Evolutionary conservation across 169 alveolate genomes (phyloP).

Genomic region (Plasmodium gaboni): DNA sequence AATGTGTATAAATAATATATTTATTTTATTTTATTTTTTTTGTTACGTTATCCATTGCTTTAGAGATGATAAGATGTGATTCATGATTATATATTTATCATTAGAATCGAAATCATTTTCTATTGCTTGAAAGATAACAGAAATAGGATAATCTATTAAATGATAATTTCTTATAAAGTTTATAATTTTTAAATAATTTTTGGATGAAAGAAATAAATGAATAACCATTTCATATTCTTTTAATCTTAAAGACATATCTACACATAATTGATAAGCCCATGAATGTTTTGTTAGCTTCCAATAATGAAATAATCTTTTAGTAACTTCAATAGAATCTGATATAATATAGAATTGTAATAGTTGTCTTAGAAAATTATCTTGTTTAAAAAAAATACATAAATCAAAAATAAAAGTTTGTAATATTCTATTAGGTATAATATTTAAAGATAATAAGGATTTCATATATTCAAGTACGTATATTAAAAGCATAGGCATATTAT

Average conservation of each 20-base stretch:
- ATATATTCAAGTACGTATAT: slow-evolving; percentile 60
- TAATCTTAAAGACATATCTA: slow-evolving; percentile 67
- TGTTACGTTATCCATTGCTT: slow-evolving; percentile 41
- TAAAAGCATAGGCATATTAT: slow-evolving; percentile 31
- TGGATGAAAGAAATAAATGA: slow-evolving; percentile 43
- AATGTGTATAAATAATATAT: neutral
- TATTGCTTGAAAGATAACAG: slow-evolving; percentile 66
- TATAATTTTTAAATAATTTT: slow-evolving; percentile 33
- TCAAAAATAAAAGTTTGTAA: slow-evolving; percentile 67
- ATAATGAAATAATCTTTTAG: slow-evolving; percentile 57
- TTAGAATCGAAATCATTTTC: slow-evolving; percentile 71
- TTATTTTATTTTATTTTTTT: neutral
- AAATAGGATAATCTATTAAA: slow-evolving; percentile 48
- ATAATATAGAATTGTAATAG: slow-evolving; percentile 54
- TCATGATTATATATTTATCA: slow-evolving; percentile 38
- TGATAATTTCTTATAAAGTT: slow-evolving; percentile 47
- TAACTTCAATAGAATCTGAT: slow-evolving; percentile 68
- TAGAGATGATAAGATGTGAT: slow-evolving; percentile 32
- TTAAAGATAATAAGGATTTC: slow-evolving; percentile 52
- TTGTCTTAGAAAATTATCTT: slow-evolving; percentile 60
- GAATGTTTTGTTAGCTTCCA: slow-evolving; percentile 51
- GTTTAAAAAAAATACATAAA: slow-evolving; percentile 54
- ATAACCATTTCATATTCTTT: slow-evolving; percentile 67
- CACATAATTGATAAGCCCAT: slow-evolving; percentile 63
- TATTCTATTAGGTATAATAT: slow-evolving; percentile 61